Conservation (phyloP, 2,329 filamentous ascomycete genomes). For the Colletotrichum sp. region DNA sequence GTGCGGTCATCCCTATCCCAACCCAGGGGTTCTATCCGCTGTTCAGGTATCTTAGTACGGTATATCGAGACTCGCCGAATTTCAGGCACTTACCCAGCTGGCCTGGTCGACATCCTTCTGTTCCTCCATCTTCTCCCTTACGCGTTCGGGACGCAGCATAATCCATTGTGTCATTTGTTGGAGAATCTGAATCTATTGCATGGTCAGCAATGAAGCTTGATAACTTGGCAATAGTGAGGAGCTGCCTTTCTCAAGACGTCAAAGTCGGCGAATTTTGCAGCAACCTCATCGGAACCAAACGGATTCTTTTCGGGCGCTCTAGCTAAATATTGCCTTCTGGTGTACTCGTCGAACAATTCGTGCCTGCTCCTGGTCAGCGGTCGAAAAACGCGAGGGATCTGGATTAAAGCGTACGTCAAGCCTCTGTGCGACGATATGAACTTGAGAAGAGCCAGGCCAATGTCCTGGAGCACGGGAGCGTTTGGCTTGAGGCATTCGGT, state of each 20-base stretch:
- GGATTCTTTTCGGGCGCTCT: constrained; percentile 83
- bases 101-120: constrained; percentile 82
- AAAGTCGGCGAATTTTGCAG: constrained; percentile 79
- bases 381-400: not conserved
- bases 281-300: constrained; percentile 78
- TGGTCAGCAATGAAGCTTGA: not conserved
- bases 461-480: constrained; percentile 77
- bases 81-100: constrained; percentile 71
- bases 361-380: constrained; percentile 44
- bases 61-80: not conserved
- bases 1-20: constrained; percentile 88
- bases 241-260: constrained; percentile 80
- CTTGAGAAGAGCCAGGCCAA: constrained; percentile 88
- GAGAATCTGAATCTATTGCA: constrained; percentile 70
- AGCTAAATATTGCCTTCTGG: constrained; percentile 84
- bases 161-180: constrained; percentile 92
- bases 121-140: constrained; percentile 86
- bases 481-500: constrained; percentile 83
- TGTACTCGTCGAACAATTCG: constrained; percentile 93
- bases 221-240: not conserved
- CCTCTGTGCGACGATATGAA: constrained; percentile 93
- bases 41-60: not conserved
- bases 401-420: constrained; percentile 70
- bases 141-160: constrained; percentile 83
- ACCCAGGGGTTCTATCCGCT: constrained; percentile 82